These are phyloP conservation scores for Globisporangium carolinianum DNA, from an alignment of 352 stramenopile species.

Conservation along the genomic window DNA sequence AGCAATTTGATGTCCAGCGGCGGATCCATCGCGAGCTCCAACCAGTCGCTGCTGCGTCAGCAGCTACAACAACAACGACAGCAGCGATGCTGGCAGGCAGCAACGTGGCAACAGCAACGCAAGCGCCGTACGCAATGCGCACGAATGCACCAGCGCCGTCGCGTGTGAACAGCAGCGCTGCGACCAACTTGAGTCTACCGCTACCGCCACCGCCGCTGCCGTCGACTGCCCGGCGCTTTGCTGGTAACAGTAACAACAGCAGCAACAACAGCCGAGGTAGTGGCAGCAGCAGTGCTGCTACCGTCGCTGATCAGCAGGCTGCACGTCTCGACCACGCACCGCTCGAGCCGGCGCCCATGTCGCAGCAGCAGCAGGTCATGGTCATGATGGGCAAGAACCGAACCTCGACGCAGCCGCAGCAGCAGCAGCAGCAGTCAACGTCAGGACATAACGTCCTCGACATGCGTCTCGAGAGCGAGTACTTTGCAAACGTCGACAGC, in stretches of 20 bases:
- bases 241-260: not conserved
- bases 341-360: too few relatives aligned
- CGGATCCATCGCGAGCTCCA: slow-evolving; percentile 36
- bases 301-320: too few relatives aligned
- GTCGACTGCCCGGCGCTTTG: slow-evolving; percentile 9
- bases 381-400: too few relatives aligned
- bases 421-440: too few relatives aligned
- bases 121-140: not conserved
- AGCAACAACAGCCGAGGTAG: slow-evolving; percentile 1
- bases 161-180: not conserved
- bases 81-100: not conserved
- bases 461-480: too few relatives aligned
- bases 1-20: not conserved
- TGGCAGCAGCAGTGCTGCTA: too few relatives aligned
- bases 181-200: slow-evolving; percentile 4
- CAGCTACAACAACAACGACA: not conserved
- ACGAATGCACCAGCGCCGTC: not conserved
- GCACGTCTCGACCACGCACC: too few relatives aligned
- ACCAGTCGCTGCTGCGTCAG: not conserved
- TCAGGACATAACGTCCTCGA: too few relatives aligned
- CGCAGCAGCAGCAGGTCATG: too few relatives aligned
- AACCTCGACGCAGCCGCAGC: too few relatives aligned
- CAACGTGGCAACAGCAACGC: not conserved
- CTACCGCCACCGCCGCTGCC: slow-evolving; percentile 7
- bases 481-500: not conserved